phyloP scores from a whole-genome alignment of 2,329 filamentous ascomycete species.

The Aspergillus sp. region DNA sequence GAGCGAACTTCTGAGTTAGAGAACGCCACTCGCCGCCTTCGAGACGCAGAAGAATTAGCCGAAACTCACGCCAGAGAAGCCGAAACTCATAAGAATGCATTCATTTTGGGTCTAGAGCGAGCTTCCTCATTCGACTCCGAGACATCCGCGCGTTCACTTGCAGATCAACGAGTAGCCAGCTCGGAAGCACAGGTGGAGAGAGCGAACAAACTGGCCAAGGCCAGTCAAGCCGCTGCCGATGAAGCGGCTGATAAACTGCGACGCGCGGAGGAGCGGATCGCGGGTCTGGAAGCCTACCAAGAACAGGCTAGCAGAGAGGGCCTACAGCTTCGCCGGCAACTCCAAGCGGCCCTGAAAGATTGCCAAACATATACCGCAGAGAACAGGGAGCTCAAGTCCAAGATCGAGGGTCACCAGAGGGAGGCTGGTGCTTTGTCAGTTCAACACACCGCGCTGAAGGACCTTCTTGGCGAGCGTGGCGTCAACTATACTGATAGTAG shows the following conservation, averaged over 20 bases:
- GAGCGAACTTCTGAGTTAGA: slow-evolving; percentile 75
- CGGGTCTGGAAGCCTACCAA: slow-evolving; percentile 93
- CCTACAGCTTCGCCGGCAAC: slow-evolving; percentile 81
- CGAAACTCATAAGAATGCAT: slow-evolving; percentile 75
- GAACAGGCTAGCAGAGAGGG: slow-evolving; percentile 95
- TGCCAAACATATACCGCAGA: slow-evolving; percentile 76
- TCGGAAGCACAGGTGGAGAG: slow-evolving; percentile 77
- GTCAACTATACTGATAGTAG: slow-evolving; percentile 71
- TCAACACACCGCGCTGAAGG: slow-evolving; percentile 90
- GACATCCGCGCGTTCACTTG: slow-evolving; percentile 35
- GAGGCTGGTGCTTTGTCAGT: slow-evolving; percentile 92
- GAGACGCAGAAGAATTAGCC: slow-evolving; percentile 82
- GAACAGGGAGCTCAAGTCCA: slow-evolving; percentile 78
- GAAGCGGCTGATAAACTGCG: slow-evolving; percentile 83
- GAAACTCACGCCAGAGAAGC: slow-evolving; percentile 88
- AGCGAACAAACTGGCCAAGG: slow-evolving; percentile 77
- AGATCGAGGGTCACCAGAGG: slow-evolving; percentile 80
- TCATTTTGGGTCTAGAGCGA: slow-evolving; percentile 79
- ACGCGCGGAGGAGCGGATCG: slow-evolving; percentile 92
- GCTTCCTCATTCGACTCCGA: slow-evolving; percentile 51
- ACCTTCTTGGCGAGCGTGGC: slow-evolving; percentile 84
- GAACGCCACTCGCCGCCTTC: slow-evolving; percentile 68
- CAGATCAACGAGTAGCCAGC: slow-evolving; percentile 61
- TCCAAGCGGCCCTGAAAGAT: slow-evolving; percentile 81
- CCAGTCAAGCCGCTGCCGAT: slow-evolving; percentile 87